phyloP scores from a whole-genome alignment of 192 early-diverging fungal species.

The Powellomyces hirtus region DNA sequence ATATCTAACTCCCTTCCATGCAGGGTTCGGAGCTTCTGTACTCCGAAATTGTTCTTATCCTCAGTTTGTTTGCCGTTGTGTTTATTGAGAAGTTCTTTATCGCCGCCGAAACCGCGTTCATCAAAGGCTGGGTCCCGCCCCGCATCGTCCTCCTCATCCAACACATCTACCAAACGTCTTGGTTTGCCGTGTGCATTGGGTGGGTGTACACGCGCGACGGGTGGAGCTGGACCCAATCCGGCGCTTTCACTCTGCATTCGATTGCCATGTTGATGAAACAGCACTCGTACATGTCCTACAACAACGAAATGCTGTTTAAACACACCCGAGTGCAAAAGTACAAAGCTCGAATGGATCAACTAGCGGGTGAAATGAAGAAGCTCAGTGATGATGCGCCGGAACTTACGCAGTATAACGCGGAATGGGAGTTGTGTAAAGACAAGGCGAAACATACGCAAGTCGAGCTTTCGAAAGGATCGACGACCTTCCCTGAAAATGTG shows the following conservation, averaged over 20 bases:
- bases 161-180: slow-evolving; percentile 41
- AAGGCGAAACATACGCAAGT: slow-evolving; percentile 8
- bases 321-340: not conserved
- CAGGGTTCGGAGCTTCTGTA: slow-evolving; percentile 54
- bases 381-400: slow-evolving; percentile 8
- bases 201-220: slow-evolving; percentile 39
- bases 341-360: slow-evolving; percentile 22
- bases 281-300: slow-evolving; percentile 87
- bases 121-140: slow-evolving; percentile 44
- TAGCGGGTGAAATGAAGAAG: slow-evolving; percentile 25
- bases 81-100: slow-evolving; percentile 33
- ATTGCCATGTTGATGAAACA: slow-evolving; percentile 96
- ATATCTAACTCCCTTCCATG: not conserved
- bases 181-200: slow-evolving; percentile 32
- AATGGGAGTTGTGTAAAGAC: slow-evolving; percentile 19
- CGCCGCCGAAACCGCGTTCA: slow-evolving; percentile 55
- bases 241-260: slow-evolving; percentile 82
- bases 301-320: slow-evolving; percentile 60
- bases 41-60: slow-evolving; percentile 70
- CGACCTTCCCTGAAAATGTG: slow-evolving; percentile 72
- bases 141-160: slow-evolving; percentile 52
- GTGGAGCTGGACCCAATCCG: slow-evolving; percentile 84
- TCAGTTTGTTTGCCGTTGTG: slow-evolving; percentile 54
- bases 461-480: slow-evolving; percentile 21
- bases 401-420: not conserved